Evolutionary conservation across 2,329 filamentous ascomycete genomes (phyloP).

Genomic region (Leptographium wingfieldii): DNA sequence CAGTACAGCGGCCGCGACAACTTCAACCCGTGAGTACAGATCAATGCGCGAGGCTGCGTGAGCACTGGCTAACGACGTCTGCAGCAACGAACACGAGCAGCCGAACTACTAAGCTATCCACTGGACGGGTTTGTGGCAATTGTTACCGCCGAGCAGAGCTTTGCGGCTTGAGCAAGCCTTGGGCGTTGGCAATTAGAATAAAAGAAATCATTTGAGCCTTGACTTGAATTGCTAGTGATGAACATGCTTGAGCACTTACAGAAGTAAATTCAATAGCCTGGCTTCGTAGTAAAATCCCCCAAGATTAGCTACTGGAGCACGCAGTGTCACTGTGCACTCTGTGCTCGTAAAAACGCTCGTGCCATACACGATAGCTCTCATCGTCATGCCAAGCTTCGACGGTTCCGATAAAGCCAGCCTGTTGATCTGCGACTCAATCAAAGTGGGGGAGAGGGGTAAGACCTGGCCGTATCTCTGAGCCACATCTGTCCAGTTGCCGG

Average conservation of each 20-base stretch:
- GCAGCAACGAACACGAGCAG: not conserved
- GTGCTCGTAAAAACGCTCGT: no score
- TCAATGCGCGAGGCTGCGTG: not conserved
- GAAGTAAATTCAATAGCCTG: no score
- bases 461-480: not conserved
- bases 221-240: not conserved
- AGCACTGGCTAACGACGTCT: not conserved
- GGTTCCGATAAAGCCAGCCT: not conserved
- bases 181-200: not conserved
- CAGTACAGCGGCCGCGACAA: constrained; percentile 42
- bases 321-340: no score
- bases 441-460: not conserved
- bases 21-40: constrained; percentile 41
- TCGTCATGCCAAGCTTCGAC: not conserved
- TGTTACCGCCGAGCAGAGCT: not conserved
- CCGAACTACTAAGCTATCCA: not conserved
- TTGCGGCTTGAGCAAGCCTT: not conserved
- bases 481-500: not conserved
- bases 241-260: no score
- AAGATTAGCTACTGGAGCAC: no score
- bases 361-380: not conserved
- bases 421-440: no score
- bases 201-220: not conserved
- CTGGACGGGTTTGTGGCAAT: not conserved
- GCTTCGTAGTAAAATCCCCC: no score